Base-by-base conservation (phyloP, 1,284 basidiomycete genomes). In the Cryptococcus sp. region DNA sequence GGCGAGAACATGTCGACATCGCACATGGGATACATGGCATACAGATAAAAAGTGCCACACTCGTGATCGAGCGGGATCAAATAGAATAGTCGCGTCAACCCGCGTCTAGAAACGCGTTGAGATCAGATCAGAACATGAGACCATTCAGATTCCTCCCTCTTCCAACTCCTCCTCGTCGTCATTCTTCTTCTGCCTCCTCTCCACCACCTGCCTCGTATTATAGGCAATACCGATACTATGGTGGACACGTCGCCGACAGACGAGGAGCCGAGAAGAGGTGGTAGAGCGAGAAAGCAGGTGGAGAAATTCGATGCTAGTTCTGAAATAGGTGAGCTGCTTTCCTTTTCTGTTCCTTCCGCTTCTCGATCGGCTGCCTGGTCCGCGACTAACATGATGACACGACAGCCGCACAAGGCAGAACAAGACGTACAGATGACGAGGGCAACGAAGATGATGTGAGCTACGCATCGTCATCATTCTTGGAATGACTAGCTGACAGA, bases 261-360 rank as follows among this genome's bases (percentile, higher is more conserved):
- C 15, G 61, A 59, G 38, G 67, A 75, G 52, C 73, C 73, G 15
- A 59, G 75, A 47, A 60, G 74, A 60, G 73, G 74, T 8, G 61
- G 66, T 15, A 64, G 75, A 52, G 63, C 52, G 0, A 66, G 72
- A 42, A 77, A 74, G 57, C 64, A 65, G 46, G 66, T 71, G 2
- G 66, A 75, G 45, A 66, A 67, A 43, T 73, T 68, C 52, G 67
- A 69, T 22, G 63, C 65, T n/a, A 52, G 49, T 22, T 42, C 41
- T 23, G 54, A 49, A 45, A 50, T 50, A 42, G 58, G 67, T 65
- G 39, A 50, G 66, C 54, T 50, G 47, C 25, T 19, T 47, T 47
- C n/a, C 17, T 30, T 46, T 8, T 8, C 7, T 30, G 40, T 13
- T 13, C 7, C 30, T 35, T 35, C 30, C 30, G 30, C 30, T 35